Evolutionary conservation across 2,329 filamentous ascomycete genomes (phyloP), one percentile per base, ranked within the genome.

Genomic region (Diaporthe nobilis): DNA sequence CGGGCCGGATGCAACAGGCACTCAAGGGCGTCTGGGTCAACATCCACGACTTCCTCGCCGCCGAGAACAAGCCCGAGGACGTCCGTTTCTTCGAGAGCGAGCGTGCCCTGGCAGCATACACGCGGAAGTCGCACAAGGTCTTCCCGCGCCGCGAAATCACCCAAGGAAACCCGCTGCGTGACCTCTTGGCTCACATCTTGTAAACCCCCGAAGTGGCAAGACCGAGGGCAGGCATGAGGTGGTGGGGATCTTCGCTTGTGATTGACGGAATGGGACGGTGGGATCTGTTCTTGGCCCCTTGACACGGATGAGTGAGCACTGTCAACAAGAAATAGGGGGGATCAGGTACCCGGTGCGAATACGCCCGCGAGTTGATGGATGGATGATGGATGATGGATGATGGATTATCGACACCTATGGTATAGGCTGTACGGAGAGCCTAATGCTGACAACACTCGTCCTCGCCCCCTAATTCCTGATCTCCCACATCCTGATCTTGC

Each of bases 401-500:
- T 47, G 42, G 34, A 51, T 31, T 60, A 60, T 55, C 22, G 42
- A 57, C 57, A 39, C 5, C 12, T 31, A 44, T 58, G 57, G 22
- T 25, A n/a, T 28, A n/a, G 44, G 39, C 47, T 37, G 25, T 42
- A 44, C 25, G 51, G 17, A 63, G 47, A 68, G 31, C 47, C 49
- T 42, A 22, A 61, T 31, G 25, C 28, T 13, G 61, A 76, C 53
- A 47, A 15, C 42, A n/a, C 12, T 20, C 22, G 22, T 25, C n/a
- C 37, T 47, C 25, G 6, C 44, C 58, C 28, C 76, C 84, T 90
- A 95, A 78, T 86, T 90, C 81, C 93, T 87, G 79, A 98, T 95
- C 86, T 98, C 95, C 95, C 96, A 99, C 82, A 98, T 84, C 77
- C 94, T 90, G 77, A 98, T 94, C 86, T 95, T 96, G 17, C 97